Evolutionary conservation across 306 rosid genomes (phyloP), one percentile per base, ranked within the genome.

Genomic region (Myrica gale): DNA sequence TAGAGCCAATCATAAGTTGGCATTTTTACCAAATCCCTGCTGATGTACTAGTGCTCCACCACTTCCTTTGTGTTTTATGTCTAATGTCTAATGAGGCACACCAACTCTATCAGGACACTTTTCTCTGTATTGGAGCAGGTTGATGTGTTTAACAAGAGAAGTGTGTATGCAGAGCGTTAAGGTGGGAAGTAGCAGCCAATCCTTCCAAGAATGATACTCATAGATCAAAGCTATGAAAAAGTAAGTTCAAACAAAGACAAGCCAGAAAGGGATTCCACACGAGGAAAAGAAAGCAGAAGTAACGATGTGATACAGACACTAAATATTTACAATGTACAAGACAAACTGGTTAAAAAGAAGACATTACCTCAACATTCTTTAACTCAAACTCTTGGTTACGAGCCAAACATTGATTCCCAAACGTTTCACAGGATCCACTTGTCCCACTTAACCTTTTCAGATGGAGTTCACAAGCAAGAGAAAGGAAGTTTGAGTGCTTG

Each of bases 391-490:
- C 99, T 44, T 89, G 86, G 79, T 84, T 83, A 79, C 89, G 96
- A 72, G 99, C 98, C 84, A 96, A 83, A 85, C 98, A 90, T 62
- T 21, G 16, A 85, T 82, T 92, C 80, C 97, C 99, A 80, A 89
- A 96, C 54, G 99, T 96, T 72, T 92, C 92, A 44, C 89, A 83
- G 4, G 98, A 88, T 78, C 99, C 98, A 68, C 99, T 96, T 46
- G 91, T 88, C 80, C 99, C 99, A 16, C 76, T 85, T 83, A 96
- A 92, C 87, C 99, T 96, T 69, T 72, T 68, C 76, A 81, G 74
- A 60, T 44, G 72, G 68, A 82, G 74, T 82, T 69, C 46, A 45
- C 47, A 77, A 42, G 84, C 75, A 74, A 13, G 51, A 71, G 51
- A 83, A 78, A 73, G 69, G 61, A 71, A 55, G 37, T 32, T 55